These are phyloP conservation scores for Suillus tomentosus DNA, from an alignment of 768 basidiomycete species.

Conservation along the genomic window DNA sequence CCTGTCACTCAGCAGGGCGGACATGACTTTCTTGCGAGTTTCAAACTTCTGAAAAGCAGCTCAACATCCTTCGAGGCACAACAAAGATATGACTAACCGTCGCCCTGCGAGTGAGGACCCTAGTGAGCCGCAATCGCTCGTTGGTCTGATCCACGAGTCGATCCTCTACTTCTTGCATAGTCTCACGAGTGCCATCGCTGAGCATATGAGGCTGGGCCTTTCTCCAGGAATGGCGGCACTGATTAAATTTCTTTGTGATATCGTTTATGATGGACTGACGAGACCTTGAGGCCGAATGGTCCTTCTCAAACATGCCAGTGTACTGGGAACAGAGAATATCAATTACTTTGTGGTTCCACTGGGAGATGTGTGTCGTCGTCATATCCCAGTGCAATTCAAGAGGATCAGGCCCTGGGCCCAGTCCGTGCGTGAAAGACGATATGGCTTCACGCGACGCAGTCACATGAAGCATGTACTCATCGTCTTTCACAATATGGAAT, in stretches of 20 bases:
- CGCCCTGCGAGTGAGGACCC: too few species aligned
- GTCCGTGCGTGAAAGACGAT: background rate
- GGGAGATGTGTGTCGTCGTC: background rate
- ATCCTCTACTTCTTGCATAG: background rate
- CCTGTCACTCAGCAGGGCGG: conserved; percentile 1
- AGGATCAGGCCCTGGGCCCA: background rate
- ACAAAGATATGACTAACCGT: background rate
- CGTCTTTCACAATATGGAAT: background rate
- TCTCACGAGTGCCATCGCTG: background rate
- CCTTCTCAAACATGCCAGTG: background rate
- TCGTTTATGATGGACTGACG: background rate
- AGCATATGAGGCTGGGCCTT: background rate
- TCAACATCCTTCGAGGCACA: too few species aligned
- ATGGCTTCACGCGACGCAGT: background rate
- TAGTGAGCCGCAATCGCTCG: too few species aligned
- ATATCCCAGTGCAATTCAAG: conserved; percentile 1
- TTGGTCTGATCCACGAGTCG: too few species aligned
- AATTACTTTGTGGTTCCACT: background rate
- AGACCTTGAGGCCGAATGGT: background rate
- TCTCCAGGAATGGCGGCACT: background rate
- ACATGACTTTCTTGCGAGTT: background rate
- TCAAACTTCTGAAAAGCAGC: background rate
- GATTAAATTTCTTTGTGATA: background rate
- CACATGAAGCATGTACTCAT: background rate
- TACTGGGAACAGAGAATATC: conserved; percentile 2